Base-by-base conservation (phyloP, 805 yeast genomes). In the Ogataea degrootiae region DNA sequence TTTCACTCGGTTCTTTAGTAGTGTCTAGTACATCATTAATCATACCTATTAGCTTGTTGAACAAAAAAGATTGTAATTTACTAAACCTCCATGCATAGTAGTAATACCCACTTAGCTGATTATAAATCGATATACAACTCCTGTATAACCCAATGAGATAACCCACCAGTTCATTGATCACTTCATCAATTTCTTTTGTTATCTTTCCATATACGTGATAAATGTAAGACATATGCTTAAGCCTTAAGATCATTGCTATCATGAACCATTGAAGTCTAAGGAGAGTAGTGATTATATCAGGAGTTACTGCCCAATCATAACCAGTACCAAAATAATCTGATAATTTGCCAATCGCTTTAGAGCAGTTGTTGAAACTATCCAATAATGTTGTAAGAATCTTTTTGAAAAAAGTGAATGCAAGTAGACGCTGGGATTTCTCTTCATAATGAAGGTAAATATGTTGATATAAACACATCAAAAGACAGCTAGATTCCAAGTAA, bases 401-500 rank as follows among this genome's bases (percentile, higher is more conserved):
- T 41, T 63, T 67, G 36, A 70, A 45, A 49, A 66, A 71, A 42
- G 63, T 65, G 47, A 62, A 69, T 1, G 75, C 59, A 40, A 68
- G 31, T 9, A 26, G 4, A 26, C 61, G 1, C 59, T 60, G 1
- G 52, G 29, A 22, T 69, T 58, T 0, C 53, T 47, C 17, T 50
- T 74, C 78, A 48, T 71, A 76, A 50, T 71, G 70, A n/a, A 68
- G 51, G 45, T 66, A 66, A 4, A 79, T 44, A 42, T 69, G 71
- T 35, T 55, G 61, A 45, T 64, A 62, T 12, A 78, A 47, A 9
- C 72, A 58, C 12, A 69, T 51, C 12, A 55, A 16, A 12, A 57
- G n/a, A 4, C 52, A 42, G 6, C 39, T 19, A 2, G 51, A 43
- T 38, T 57, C 57, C 17, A 59, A 37, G 41, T 60, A 60, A 2